Evolutionary conservation across 1,284 basidiomycete genomes (phyloP), one percentile per base, ranked within the genome.

Genomic region (Sanghuangporus weigelae): DNA sequence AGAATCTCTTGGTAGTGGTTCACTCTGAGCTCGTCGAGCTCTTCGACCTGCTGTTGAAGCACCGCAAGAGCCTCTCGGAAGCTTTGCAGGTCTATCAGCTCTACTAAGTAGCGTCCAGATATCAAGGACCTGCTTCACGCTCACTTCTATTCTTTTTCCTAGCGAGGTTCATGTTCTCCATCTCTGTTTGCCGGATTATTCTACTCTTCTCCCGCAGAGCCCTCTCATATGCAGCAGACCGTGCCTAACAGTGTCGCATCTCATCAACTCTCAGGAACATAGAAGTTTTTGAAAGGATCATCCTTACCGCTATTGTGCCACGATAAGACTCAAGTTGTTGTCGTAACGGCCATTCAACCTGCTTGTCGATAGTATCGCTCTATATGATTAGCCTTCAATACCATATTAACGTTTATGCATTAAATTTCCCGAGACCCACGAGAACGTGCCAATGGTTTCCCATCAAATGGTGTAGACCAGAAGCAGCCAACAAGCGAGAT

Each of bases 371-470:
- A 3, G 90, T 86, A 71, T 95, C 93, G 38, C 92, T 86, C 89
- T 93, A 66, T 46, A 51, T 56, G 67, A 48, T 42, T 51, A 35
- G 60, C 31, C 26, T 31, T 31, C 2, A 31, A 4, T 31, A 31
- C 5, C 14, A 57, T 65, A 31, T 62, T 14, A 51, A 48, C 19
- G n/a, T 21, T 19, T 46, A 46, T 10, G 39, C 59, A 63, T 66
- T 55, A 19, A 12, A 26, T 73, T 42, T 35, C 36, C 36, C 16
- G 67, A 7, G 16, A 46, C 85, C 67, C 68, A 92, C 93, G 71
- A 97, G 78, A 60, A 97, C 85, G 73, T 95, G 93, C 82, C 92
- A 94, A 70, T 96, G 93, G 74, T 96, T 96, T 61, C 90, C 89
- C 71, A 96, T 90, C 68, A 98, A 84, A 74, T 95, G 93, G 74